A percentile compares a stretch with the other conserved stretches of the same genome.
Evolutionary conservation across 345 rosid species (phyloP).

Genomic region (Ceriops zippeliana): DNA sequence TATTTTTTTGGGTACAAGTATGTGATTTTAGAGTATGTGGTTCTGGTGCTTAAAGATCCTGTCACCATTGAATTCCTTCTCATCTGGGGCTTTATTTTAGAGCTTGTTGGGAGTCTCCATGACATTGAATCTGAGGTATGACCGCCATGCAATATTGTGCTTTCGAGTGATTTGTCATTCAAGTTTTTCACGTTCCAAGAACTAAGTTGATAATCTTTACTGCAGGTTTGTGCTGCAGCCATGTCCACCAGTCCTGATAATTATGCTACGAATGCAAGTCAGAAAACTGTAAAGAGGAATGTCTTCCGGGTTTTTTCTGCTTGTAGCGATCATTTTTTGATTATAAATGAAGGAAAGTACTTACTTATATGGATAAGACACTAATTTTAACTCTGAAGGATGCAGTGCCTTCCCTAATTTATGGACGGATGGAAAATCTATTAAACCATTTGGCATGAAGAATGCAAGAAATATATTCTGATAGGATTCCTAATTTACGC

Average conservation of each 20-base stretch:
- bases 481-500: no score
- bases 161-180: constrained; percentile 6
- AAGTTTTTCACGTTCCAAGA: background rate
- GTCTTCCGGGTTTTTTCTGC: constrained; percentile 62
- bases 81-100: constrained; percentile 67
- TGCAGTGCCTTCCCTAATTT: constrained; percentile 90
- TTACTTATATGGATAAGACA: constrained; percentile 5
- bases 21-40: background rate
- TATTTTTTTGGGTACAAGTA: no score
- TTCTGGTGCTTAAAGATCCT: constrained; percentile 55
- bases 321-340: constrained; percentile 7
- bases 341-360: constrained; percentile 14
- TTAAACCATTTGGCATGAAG: constrained; percentile 69
- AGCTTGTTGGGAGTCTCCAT: constrained; percentile 79
- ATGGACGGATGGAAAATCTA: constrained; percentile 88
- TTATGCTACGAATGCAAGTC: constrained; percentile 74
- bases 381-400: constrained; percentile 49
- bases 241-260: constrained; percentile 69
- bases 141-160: background rate
- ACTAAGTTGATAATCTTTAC: constrained; percentile 9
- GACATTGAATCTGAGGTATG: constrained; percentile 73
- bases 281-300: constrained; percentile 72
- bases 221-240: constrained; percentile 74
- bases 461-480: constrained; percentile 47
- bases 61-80: constrained; percentile 85